A percentile compares a stretch with the other conserved stretches of the same genome.
These are phyloP conservation scores for Gautieria morchelliformis DNA, from an alignment of 768 basidiomycete genomes.

Conservation along the genomic window DNA sequence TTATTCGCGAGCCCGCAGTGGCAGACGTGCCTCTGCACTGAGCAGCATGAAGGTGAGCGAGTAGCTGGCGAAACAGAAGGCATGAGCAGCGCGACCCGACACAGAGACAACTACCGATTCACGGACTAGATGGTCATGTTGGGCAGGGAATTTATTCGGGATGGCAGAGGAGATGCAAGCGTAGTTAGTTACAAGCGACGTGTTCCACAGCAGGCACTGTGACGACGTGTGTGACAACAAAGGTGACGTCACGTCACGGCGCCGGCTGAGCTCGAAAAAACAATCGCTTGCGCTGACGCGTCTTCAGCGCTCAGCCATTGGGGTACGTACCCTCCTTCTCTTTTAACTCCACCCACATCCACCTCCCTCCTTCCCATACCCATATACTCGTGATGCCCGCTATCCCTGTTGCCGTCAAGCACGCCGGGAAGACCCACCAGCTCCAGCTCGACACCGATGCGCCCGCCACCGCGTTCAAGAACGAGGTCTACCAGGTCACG, in stretches of 20 bases:
- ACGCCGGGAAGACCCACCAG: constrained; percentile 72
- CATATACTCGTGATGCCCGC: constrained; percentile 42
- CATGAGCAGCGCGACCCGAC: constrained; percentile 3
- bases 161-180: neutral
- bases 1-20: no score
- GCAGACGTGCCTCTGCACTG: constrained; percentile 49
- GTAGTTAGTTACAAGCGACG: neutral
- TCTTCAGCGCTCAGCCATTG: neutral
- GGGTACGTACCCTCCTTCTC: neutral
- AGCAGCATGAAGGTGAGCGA: constrained; percentile 73
- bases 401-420: constrained; percentile 76
- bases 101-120: neutral
- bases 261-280: constrained; percentile 4
- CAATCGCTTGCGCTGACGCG: neutral
- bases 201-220: constrained; percentile 9
- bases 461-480: constrained; percentile 69
- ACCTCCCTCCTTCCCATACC: neutral
- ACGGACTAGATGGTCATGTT: constrained; percentile 43
- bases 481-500: constrained; percentile 68
- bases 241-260: constrained; percentile 4
- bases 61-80: constrained; percentile 39
- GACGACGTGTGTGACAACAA: neutral
- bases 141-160: neutral
- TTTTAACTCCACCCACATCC: neutral
- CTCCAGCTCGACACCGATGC: constrained; percentile 65